Evolutionary conservation across 306 rosid genomes (phyloP), one percentile per base, ranked within the genome.

Genomic region (Mimosa bimucronata): DNA sequence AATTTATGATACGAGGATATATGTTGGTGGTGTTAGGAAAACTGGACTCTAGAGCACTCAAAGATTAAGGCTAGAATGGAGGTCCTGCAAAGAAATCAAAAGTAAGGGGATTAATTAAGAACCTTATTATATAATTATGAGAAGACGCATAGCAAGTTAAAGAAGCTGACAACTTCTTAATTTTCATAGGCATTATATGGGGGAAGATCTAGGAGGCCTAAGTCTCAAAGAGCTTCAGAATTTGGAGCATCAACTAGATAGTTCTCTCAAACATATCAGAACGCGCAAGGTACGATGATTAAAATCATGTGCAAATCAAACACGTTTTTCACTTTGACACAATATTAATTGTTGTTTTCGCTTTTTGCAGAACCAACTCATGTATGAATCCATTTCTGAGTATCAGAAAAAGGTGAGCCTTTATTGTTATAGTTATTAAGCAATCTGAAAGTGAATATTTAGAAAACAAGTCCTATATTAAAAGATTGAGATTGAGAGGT

Each of bases 231-330:
- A 90, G 81, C 95, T 95, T 78, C 98, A 92, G 74, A 90, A 73
- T 83, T 83, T 92, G 86, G 98, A 95, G 82, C 97, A 90, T 30
- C 98, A 95, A 77, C 92, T 95, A 86, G 97, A 90, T 70, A 87
- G 91, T 14, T 87, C 97, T 57, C 90, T 95, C 67, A 95, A 90
- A 77, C 97, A 87, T 81, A 75, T 90, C 41, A 90, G 98, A 84
- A 61, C 91, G 38, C 86, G 88, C 75, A 91, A 95, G 97, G 98
- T 91, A 83, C 29, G 64, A 9, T 28, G 50, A 45, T 0, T 48
- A 26, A 77, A 29, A 60, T 42, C 57, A 66, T 48, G 18, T 38
- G 69, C 34, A 65, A 30, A 34, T 31, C 7, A 16, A 26, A 21
- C 30, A n/a, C n/a, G 5, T 6, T 48, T 42, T 42, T 42, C 46